A percentile compares a stretch with the other conserved stretches of the same genome.
Conservation (phyloP, 139 green algal genomes). For the Ulvella scutata region DNA sequence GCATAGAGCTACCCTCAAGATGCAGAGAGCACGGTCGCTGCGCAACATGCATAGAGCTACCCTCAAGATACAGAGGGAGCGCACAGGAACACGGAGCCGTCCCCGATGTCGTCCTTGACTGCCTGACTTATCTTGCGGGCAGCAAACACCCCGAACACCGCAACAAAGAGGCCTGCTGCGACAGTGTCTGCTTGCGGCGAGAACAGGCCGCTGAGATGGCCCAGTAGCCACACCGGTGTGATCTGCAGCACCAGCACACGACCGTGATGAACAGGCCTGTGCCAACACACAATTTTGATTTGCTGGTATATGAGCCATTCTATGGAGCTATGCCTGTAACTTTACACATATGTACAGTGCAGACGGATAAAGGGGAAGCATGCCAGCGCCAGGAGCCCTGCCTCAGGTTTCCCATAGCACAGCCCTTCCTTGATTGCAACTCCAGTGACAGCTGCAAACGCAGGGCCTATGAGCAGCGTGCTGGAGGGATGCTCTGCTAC, state of each 20-base stretch:
- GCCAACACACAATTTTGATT: too few relatives aligned
- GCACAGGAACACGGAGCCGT: constrained; percentile 71
- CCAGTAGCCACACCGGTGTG: constrained; percentile 12
- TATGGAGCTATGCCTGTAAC: too few relatives aligned
- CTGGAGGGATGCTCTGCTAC: constrained; percentile 44
- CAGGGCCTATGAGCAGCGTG: constrained; percentile 75
- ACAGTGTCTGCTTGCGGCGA: not conserved
- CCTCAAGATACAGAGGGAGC: not conserved
- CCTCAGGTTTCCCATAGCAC: constrained; percentile 74
- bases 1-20: not conserved
- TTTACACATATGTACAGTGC: not conserved
- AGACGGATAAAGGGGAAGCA: constrained; percentile 5
- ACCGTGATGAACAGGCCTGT: too few relatives aligned
- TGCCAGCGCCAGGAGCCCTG: constrained; percentile 21
- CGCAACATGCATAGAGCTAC: not conserved
- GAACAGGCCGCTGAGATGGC: constrained; percentile 18
- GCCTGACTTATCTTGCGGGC: constrained; percentile 76
- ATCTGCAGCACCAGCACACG: not conserved
- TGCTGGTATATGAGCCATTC: too few relatives aligned
- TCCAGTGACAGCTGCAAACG: constrained; percentile 82
- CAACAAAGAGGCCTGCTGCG: constrained; percentile 20
- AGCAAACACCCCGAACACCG: constrained; percentile 48
- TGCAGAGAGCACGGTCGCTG: not conserved
- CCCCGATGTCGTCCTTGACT: constrained; percentile 87
- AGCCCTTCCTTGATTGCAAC: constrained; percentile 79